Evolutionary conservation across 2,329 filamentous ascomycete species (phyloP).

Genomic region (Colletotrichum noveboracense): DNA sequence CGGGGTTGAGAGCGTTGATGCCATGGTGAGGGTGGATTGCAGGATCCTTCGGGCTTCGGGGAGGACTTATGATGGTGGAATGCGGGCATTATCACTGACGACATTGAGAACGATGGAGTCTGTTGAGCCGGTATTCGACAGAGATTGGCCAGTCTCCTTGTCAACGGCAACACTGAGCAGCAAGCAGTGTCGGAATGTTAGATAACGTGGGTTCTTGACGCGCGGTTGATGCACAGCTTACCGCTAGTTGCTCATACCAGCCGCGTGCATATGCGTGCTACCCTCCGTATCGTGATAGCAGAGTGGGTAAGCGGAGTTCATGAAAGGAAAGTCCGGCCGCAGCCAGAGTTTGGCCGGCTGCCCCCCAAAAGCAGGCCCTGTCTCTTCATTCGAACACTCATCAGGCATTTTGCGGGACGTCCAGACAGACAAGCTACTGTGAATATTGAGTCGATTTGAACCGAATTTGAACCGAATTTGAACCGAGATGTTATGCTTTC

Average conservation of each 20-base stretch:
- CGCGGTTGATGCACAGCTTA: background rate
- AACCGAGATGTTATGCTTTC: background rate
- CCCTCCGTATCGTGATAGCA: background rate
- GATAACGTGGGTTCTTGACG: background rate
- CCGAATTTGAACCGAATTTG: rapidly evolving
- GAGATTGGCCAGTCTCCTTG: background rate
- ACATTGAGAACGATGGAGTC: background rate
- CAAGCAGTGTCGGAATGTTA: background rate
- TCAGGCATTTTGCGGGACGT: background rate
- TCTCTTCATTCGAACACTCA: background rate
- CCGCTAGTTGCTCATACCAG: background rate
- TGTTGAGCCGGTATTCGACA: background rate
- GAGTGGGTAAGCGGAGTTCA: background rate
- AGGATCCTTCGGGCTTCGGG: background rate
- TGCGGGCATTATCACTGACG: background rate
- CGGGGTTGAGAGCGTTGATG: background rate
- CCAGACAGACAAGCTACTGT: background rate
- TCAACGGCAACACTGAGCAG: background rate
- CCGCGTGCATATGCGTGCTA: background rate
- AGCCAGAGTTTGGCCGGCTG: background rate
- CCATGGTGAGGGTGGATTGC: background rate
- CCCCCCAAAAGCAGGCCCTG: background rate
- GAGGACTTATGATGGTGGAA: background rate
- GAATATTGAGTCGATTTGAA: background rate
- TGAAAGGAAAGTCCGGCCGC: background rate